phyloP scores from a whole-genome alignment of 371 early-diverging fungal species.

The Mucor indicus region DNA sequence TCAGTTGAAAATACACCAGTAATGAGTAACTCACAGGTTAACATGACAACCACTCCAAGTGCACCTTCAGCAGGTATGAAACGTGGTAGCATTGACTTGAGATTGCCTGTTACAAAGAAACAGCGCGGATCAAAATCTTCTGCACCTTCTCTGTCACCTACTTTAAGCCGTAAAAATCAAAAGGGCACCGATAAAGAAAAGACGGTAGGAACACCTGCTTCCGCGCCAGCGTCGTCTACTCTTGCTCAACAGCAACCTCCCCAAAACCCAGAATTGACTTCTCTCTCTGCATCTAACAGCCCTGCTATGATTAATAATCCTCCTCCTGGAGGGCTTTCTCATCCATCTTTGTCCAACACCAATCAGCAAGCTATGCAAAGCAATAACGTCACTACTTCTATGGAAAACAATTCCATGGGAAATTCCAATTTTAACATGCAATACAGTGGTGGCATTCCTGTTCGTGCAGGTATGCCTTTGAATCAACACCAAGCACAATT shows the following conservation, averaged over 20 bases:
- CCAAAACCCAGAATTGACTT: neutral
- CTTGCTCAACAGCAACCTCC: conserved; percentile 4
- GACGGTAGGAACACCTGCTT: neutral
- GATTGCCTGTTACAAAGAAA: conserved; percentile 39
- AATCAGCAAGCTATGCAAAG: neutral
- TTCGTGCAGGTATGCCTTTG: conserved; percentile 16
- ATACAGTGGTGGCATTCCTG: conserved; percentile 10
- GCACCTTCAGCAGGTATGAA: conserved; percentile 20
- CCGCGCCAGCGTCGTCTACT: conserved; percentile 6
- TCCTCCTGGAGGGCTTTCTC: too few species aligned
- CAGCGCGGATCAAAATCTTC: conserved; percentile 22
- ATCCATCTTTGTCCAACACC: too few species aligned
- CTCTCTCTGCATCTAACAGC: conserved; percentile 4
- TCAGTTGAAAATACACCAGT: too few species aligned
- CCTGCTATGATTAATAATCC: conserved; percentile 3
- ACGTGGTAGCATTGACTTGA: conserved; percentile 42
- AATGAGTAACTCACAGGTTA: too few species aligned
- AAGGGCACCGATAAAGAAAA: conserved; percentile 7
- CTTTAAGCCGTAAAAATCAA: conserved; percentile 14
- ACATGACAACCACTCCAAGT: neutral
- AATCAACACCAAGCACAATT: conserved; percentile 26
- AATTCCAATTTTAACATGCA: neutral
- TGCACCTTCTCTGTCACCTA: conserved; percentile 13
- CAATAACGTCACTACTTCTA: too few species aligned
- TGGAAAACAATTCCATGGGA: too few species aligned